A percentile compares a stretch with the other conserved stretches of the same genome.
phyloP scores from a whole-genome alignment of 768 basidiomycete species.

The Rhizopogon roseolus region DNA sequence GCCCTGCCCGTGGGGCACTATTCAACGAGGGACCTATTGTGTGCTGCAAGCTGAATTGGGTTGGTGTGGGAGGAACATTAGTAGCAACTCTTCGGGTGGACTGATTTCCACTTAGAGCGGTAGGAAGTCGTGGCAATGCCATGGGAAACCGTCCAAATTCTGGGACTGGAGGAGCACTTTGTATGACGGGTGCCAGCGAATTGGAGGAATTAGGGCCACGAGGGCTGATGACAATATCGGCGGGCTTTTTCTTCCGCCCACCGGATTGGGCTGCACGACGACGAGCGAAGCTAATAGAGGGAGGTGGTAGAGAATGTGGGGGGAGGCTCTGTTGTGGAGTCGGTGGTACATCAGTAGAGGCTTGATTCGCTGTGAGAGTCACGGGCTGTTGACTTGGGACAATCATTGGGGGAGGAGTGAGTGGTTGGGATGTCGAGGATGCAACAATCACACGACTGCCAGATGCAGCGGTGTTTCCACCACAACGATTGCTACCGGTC shows the following conservation, averaged over 20 bases:
- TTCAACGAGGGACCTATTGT: constrained; percentile 14
- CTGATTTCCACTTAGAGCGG: constrained; percentile 40
- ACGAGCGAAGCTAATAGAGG: constrained; percentile 73
- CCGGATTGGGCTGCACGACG: constrained; percentile 66
- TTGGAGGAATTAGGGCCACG: constrained; percentile 48
- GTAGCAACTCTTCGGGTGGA: constrained; percentile 46
- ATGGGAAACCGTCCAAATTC: constrained; percentile 48
- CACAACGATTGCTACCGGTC: constrained; percentile 14
- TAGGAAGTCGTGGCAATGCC: constrained; percentile 63
- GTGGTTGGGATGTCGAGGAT: constrained; percentile 15
- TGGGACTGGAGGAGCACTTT: constrained; percentile 67
- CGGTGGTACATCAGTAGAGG: constrained; percentile 20
- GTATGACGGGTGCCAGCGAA: constrained; percentile 61
- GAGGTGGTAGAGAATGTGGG: constrained; percentile 50
- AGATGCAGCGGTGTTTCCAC: constrained; percentile 20
- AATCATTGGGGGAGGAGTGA: constrained; percentile 20
- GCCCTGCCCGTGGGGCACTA: constrained; percentile 25
- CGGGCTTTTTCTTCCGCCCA: constrained; percentile 64
- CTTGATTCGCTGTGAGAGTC: constrained; percentile 11
- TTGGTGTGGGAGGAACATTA: constrained; percentile 71
- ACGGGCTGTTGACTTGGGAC: constrained; percentile 18
- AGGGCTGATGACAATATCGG: constrained; percentile 75
- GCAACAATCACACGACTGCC: constrained; percentile 16
- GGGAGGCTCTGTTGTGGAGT: constrained; percentile 11
- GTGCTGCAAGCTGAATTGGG: constrained; percentile 47